A percentile compares a stretch with the other conserved stretches of the same genome.
These are phyloP conservation scores for Coemansia sp. DNA, from an alignment of 192 early-diverging fungal species.

Conservation along the genomic window DNA sequence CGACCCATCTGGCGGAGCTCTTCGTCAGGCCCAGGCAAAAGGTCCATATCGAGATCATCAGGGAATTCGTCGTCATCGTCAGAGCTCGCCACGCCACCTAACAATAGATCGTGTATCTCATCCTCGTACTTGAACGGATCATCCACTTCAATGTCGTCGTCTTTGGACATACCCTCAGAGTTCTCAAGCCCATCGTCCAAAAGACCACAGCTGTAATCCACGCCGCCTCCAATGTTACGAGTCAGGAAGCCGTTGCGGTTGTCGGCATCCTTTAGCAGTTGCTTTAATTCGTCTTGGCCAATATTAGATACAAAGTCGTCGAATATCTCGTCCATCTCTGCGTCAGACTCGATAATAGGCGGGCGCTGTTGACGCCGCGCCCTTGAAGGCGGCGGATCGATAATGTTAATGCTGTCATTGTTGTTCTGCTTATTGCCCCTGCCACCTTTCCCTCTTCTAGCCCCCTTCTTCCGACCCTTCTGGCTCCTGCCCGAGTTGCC, in stretches of 20 bases:
- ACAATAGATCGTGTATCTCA: constrained; percentile 10
- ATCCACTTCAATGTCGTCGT: constrained; percentile 21
- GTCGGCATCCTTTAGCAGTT: constrained; percentile 7
- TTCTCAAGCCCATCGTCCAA: neutral
- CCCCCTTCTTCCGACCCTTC: constrained; percentile 1
- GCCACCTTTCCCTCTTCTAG: constrained; percentile 3
- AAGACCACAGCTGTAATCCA: constrained; percentile 7
- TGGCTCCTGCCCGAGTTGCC: constrained; percentile 6
- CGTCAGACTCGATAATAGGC: neutral
- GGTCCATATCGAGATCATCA: constrained; percentile 29
- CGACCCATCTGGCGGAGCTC: neutral
- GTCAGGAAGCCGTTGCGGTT: constrained; percentile 6
- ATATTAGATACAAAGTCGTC: constrained; percentile 44
- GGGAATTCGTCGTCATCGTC: constrained; percentile 47
- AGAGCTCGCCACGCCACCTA: neutral
- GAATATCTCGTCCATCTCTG: constrained; percentile 17
- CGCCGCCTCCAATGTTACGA: constrained; percentile 32
- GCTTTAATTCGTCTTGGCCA: constrained; percentile 22
- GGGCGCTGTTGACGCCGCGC: neutral
- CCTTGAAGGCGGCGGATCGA: neutral
- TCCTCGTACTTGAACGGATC: constrained; percentile 35
- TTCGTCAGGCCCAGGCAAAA: constrained; percentile 10
- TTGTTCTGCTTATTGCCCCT: neutral
- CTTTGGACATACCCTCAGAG: constrained; percentile 3
- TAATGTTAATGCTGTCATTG: neutral